Evolutionary conservation across 805 yeast genomes (phyloP).

Genomic region (Tetrapisispora phaffii): DNA sequence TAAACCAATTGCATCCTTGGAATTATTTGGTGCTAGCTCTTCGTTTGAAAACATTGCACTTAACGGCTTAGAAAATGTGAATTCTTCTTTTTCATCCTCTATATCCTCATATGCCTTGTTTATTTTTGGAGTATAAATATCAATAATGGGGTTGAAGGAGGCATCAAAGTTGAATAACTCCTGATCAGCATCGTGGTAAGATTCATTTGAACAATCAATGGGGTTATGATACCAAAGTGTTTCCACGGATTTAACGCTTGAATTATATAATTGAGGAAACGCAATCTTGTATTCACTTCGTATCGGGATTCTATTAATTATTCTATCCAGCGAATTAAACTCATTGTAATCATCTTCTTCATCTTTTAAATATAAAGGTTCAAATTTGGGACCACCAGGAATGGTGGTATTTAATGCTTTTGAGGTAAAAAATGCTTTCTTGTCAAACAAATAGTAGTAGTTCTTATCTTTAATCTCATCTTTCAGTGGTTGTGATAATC

Average conservation of each 20-base stretch:
- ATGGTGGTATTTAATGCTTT: slow-evolving; percentile 79
- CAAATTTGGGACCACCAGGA: slow-evolving; percentile 96
- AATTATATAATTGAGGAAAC: slow-evolving; percentile 75
- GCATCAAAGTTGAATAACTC: slow-evolving; percentile 51
- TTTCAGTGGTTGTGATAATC: slow-evolving; percentile 61
- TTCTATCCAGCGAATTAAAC: slow-evolving; percentile 79
- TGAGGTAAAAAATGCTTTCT: slow-evolving; percentile 75
- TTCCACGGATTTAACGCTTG: slow-evolving; percentile 56
- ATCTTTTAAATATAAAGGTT: slow-evolving; percentile 63
- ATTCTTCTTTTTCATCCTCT: slow-evolving; percentile 28
- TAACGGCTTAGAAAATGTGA: slow-evolving; percentile 35
- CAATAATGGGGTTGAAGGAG: slow-evolving; percentile 45
- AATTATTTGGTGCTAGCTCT: slow-evolving; percentile 37
- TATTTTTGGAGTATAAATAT: slow-evolving; percentile 10
- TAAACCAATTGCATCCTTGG: slow-evolving; percentile 52
- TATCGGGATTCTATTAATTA: slow-evolving; percentile 67
- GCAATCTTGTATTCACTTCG: slow-evolving; percentile 82
- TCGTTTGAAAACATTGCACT: slow-evolving; percentile 44
- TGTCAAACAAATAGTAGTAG: slow-evolving; percentile 63
- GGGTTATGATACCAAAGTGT: slow-evolving; percentile 59
- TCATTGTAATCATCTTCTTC: slow-evolving; percentile 78
- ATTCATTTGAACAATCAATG: slow-evolving; percentile 38
- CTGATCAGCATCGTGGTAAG: slow-evolving; percentile 36
- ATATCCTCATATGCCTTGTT: slow-evolving; percentile 17
- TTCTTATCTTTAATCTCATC: slow-evolving; percentile 51